These are phyloP conservation scores for Exserohilum rostratum DNA, from an alignment of 2,329 filamentous ascomycete species.

Conservation along the genomic window DNA sequence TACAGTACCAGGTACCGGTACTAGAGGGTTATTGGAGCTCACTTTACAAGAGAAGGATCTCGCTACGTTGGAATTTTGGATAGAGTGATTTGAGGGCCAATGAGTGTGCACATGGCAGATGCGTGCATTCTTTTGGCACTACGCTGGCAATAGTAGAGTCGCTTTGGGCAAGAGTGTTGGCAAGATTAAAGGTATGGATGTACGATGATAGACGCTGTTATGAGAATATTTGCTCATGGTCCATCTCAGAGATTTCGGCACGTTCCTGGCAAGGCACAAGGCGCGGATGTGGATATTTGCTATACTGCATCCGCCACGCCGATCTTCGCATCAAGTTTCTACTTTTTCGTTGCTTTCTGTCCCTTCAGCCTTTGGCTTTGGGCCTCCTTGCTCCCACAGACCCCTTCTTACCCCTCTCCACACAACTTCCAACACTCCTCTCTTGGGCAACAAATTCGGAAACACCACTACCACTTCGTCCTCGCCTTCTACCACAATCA, in stretches of 20 bases:
- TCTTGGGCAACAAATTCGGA: slow-evolving; percentile 75
- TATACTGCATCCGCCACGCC: neutral
- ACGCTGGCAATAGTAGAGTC: neutral
- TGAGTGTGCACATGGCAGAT: neutral
- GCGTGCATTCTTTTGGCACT: neutral
- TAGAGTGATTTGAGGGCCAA: neutral
- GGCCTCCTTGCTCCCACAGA: slow-evolving; percentile 68
- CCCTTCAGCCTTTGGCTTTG: neutral
- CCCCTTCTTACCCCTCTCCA: slow-evolving; percentile 87
- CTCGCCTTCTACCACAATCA: slow-evolving; percentile 89
- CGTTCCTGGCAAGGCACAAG: neutral
- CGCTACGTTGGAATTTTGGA: neutral
- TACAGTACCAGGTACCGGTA: slow-evolving; percentile 75
- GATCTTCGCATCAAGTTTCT: neutral
- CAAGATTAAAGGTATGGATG: slow-evolving; percentile 16
- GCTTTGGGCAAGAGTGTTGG: slow-evolving; percentile 1
- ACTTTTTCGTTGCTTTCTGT: neutral
- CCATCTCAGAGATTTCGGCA: neutral
- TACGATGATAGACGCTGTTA: slow-evolving; percentile 1
- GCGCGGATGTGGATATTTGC: neutral
- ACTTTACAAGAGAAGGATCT: neutral
- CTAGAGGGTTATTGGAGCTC: slow-evolving; percentile 38
- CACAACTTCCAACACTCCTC: slow-evolving; percentile 80
- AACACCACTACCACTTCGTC: slow-evolving; percentile 94
- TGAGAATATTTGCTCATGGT: slow-evolving; percentile 11